Base-by-base conservation (phyloP, 768 basidiomycete genomes). In the Pisolithus marmoratus region DNA sequence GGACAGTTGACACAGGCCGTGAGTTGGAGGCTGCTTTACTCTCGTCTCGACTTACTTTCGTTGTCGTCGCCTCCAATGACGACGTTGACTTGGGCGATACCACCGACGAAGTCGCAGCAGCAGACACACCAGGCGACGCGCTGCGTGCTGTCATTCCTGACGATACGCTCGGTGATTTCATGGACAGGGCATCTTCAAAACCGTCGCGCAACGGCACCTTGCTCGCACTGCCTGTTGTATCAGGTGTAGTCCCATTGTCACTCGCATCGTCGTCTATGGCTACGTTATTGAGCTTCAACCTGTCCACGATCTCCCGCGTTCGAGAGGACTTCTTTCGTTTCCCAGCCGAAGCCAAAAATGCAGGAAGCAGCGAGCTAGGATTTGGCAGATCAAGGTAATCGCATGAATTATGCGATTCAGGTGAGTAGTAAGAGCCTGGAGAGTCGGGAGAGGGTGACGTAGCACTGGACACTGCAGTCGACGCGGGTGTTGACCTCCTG, bases 281-380 rank as follows among this genome's bases (percentile, higher is more conserved):
- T 42, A 20, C 41, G 31, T 26, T 46, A 46, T 26, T 40, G 24
- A 43, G 49, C n/a, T 37, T 48, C 36, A 65, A n/a, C 37, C 54
- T 56, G 48, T 65, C 63, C 1, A 65, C 60, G 36, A 65, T 66
- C 53, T 66, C 63, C n/a, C 64, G 59, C 53, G 63, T 65, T 38
- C 60, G 54, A 24, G 64, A 65, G 9, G 52, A 15, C 55, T 56
- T 66, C 54, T 65, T 65, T 12, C 40, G 49, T 41, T 49, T 49
- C 17, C 34, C 37, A 38, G 60, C 20, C 17, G 58, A 58, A 14
- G 62, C 52, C 12, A 65, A 46, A 49, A 65, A 65, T 0, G 64
- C 60, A 26, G 64, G 63, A 20, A 65, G 58, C 17, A 64, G 15
- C 0, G 60, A 54, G 12, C 58, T 57, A 22, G 56, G 27, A 11